phyloP scores from a whole-genome alignment of 495 filamentous ascomycete species.

The Evernia prunastri region DNA sequence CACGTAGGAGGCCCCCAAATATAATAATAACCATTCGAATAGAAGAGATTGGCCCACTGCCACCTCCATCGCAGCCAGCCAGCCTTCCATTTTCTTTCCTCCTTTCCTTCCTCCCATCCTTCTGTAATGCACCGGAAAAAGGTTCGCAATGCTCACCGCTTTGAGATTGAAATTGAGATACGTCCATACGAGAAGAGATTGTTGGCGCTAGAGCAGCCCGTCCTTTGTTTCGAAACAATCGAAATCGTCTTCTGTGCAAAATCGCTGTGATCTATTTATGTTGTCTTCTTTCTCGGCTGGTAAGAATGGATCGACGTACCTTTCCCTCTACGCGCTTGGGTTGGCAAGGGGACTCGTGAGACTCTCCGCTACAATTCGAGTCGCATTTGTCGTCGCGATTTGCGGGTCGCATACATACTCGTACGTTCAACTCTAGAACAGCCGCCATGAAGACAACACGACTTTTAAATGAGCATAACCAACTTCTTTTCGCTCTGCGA shows the following conservation, averaged over 20 bases:
- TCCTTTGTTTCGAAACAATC: background rate
- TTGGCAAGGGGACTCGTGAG: background rate
- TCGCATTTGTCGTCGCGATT: background rate
- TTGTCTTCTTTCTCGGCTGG: background rate
- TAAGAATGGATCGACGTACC: background rate
- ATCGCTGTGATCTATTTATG: background rate
- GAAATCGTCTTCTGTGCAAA: background rate
- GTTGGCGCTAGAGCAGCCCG: background rate
- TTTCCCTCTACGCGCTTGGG: background rate
- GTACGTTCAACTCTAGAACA: background rate
- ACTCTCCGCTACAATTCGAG: background rate
- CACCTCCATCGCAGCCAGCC: constrained; percentile 2
- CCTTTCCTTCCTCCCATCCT: background rate
- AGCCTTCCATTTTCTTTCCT: background rate
- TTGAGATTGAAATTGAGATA: background rate
- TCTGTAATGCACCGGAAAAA: background rate
- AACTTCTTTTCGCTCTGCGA: background rate
- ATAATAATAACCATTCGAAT: background rate
- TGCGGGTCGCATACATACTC: background rate
- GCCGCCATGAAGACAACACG: constrained; percentile 4
- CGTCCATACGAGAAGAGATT: no score
- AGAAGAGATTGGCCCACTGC: constrained; percentile 1
- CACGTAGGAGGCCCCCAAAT: background rate
- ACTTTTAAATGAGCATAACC: background rate
- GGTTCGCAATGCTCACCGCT: background rate